A percentile compares a stretch with the other conserved stretches of the same genome.
Conservation (phyloP, 1,284 basidiomycete species). For the Fomitiporia mediterranea region DNA sequence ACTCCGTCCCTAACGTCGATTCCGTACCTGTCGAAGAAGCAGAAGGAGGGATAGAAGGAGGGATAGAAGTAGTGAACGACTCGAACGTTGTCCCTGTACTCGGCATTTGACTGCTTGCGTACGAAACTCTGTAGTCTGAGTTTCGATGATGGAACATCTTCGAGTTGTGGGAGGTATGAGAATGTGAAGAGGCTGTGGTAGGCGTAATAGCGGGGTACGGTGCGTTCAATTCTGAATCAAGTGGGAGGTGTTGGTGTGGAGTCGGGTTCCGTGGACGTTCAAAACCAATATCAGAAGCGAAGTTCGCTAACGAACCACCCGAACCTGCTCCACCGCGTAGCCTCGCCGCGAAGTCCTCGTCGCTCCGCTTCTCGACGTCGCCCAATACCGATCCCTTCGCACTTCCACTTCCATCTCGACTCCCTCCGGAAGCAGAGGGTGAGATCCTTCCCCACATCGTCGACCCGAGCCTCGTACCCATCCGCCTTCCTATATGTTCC, state of each 20-base stretch:
- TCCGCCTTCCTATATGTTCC: constrained; percentile 21
- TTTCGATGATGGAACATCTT: background rate
- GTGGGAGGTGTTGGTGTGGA: constrained; percentile 41
- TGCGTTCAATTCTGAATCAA: constrained; percentile 38
- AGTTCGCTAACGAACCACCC: no score
- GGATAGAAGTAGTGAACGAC: no score
- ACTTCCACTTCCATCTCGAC: no score
- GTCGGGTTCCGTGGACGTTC: constrained; percentile 51
- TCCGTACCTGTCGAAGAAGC: background rate
- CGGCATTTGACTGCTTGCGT: constrained; percentile 9
- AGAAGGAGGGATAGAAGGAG: no score
- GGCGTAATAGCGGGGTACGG: constrained; percentile 41
- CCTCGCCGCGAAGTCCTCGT: background rate
- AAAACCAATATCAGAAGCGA: constrained; percentile 2
- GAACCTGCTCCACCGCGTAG: constrained; percentile 24
- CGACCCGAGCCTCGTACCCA: constrained; percentile 22
- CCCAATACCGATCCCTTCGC: background rate
- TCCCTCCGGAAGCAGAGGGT: background rate
- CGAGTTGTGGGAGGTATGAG: no score
- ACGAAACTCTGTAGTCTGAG: constrained; percentile 1
- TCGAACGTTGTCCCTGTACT: constrained; percentile 11
- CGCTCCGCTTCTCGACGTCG: constrained; percentile 10
- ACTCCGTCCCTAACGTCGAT: constrained; percentile 6
- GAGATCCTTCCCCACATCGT: constrained; percentile 16
- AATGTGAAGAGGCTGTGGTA: constrained; percentile 29